Evolutionary conservation across 495 filamentous ascomycete genomes (phyloP), one percentile per base, ranked within the genome.

Genomic region (Lasiosphaeria hispida): DNA sequence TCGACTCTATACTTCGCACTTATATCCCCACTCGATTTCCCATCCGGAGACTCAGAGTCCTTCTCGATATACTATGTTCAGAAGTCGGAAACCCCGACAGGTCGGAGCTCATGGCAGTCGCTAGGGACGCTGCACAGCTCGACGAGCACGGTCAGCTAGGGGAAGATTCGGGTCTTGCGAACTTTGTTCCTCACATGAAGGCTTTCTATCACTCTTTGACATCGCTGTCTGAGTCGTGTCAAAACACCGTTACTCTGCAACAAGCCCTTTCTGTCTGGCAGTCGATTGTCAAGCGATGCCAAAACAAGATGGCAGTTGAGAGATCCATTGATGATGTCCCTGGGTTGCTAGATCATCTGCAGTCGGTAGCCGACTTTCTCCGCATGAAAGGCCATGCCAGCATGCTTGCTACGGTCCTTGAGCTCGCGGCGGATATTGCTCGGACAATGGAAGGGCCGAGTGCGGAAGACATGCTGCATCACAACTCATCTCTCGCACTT

Each of bases 331-430:
- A 89, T 52, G 83, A 91, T 60, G 65, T 82, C 5, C 72, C 80
- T 5, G 77, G 80, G 17, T 83, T 85, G 52, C 57, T 88, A 10
- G 63, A 76, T 37, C 85, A 90, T 54, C 75, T 96, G 10, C 80
- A 84, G 56, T 79, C 84, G 2, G 64, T 92, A n/a, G 80, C 84
- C 15, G 88, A 96, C 53, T 95, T 89, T 62, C 78, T 90, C 1
- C 86, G 87, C 36, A 87, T 92, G 64, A 87, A 88, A 55, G 91
- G 91, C 2, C 68, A 75, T 17, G 73, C 76, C 23, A 66, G 60
- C 10, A 62, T 77, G 10, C 72, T 78, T n/a, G 71, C 77, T 4
- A 71, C 72, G 0, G 73, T 75, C 1, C 69, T 81, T 5, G 78
- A 81, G 60, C 68, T 83, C 9, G 66, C 73, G 5, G 67, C 77